These are phyloP conservation scores for Penicillium sp. DNA, from an alignment of 2,329 filamentous ascomycete genomes.

Conservation along the genomic window DNA sequence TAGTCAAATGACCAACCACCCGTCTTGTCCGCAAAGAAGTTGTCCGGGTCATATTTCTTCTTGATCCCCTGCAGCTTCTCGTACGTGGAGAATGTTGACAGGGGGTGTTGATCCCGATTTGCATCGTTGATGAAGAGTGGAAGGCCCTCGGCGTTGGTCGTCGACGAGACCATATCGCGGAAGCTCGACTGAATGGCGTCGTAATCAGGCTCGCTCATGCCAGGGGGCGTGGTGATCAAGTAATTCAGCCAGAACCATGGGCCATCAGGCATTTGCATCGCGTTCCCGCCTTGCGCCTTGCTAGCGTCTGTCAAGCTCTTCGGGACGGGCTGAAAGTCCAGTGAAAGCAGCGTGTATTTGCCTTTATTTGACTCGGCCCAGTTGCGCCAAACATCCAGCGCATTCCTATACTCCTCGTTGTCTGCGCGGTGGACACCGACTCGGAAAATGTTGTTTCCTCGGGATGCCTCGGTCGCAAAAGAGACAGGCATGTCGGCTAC, in stretches of 20 bases:
- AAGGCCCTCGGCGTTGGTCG: constrained; percentile 27
- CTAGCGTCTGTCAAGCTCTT: constrained; percentile 35
- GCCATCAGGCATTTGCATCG: constrained; percentile 38
- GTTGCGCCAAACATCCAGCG: constrained; percentile 28
- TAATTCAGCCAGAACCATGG: constrained; percentile 37
- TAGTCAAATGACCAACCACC: constrained; percentile 33
- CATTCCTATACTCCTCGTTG: constrained; percentile 21
- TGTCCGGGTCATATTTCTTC: constrained; percentile 42
- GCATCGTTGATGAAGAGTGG: constrained; percentile 35
- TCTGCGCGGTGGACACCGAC: constrained; percentile 33
- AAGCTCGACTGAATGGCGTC: constrained; percentile 32
- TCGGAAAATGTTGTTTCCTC: constrained; percentile 37
- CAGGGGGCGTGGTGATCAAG: constrained; percentile 26
- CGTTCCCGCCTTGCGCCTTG: constrained; percentile 34
- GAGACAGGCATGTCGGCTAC: constrained; percentile 38
- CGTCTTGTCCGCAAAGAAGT: constrained; percentile 29
- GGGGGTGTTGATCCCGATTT: constrained; percentile 33
- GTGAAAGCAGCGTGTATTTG: constrained; percentile 26
- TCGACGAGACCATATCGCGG: constrained; percentile 29
- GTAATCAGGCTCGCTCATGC: constrained; percentile 25
- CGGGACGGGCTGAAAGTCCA: constrained; percentile 33
- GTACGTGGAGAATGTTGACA: constrained; percentile 34
- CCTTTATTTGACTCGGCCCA: constrained; percentile 36
- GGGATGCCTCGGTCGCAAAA: constrained; percentile 27
- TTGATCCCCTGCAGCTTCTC: constrained; percentile 39